Conservation (phyloP, 1,139 yeast species). For the Saccharomyces hybrid region DNA sequence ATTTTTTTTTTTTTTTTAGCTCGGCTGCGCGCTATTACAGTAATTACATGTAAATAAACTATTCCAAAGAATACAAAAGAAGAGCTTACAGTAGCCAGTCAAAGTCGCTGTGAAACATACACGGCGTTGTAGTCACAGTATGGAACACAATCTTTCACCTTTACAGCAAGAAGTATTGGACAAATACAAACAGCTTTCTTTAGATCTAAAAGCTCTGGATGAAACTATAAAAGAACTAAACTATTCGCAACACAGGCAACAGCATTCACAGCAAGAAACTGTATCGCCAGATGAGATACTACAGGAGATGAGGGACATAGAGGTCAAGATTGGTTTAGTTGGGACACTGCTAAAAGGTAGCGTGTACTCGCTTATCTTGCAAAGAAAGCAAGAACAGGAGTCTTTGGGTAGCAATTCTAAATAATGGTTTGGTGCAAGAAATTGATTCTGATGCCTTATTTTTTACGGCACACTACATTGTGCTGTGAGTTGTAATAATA, state of each 20-base stretch:
- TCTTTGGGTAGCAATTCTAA: slow-evolving; percentile 2
- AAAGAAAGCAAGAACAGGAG: slow-evolving; percentile 26
- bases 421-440: not conserved
- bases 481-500: not conserved
- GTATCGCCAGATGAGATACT: slow-evolving; percentile 28
- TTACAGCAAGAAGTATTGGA: slow-evolving; percentile 28
- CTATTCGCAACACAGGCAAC: slow-evolving; percentile 4
- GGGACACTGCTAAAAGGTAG: slow-evolving; percentile 64
- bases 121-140: not conserved
- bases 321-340: slow-evolving; percentile 55
- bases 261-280: not conserved
- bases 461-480: not conserved
- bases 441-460: not conserved
- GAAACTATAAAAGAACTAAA: slow-evolving; percentile 24
- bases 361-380: slow-evolving; percentile 50
- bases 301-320: slow-evolving; percentile 44
- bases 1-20: not conserved
- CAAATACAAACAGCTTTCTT: slow-evolving; percentile 22
- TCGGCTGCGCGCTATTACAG: not conserved
- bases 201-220: slow-evolving; percentile 25
- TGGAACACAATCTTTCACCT: slow-evolving; percentile 6
- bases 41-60: not conserved
- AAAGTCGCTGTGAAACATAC: not conserved
- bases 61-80: not conserved
- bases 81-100: not conserved